Conservation (phyloP, 1,284 basidiomycete species). For the Austroboletus niveus region DNA sequence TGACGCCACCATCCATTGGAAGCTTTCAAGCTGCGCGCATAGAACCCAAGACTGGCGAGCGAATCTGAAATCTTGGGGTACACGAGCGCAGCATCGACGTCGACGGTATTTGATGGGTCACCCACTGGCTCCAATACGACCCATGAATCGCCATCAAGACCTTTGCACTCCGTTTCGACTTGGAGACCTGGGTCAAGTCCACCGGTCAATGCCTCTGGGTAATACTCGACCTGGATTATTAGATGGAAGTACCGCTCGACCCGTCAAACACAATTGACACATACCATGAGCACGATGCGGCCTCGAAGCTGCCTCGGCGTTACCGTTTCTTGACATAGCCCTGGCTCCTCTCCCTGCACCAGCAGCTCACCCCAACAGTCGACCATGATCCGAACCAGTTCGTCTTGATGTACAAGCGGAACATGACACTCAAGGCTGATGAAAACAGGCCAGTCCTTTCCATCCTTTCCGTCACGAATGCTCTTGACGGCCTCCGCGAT, state of each 20-base stretch:
- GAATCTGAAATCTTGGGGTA: slow-evolving; percentile 44
- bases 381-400: slow-evolving; percentile 56
- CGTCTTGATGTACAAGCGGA: slow-evolving; percentile 44
- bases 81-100: slow-evolving; percentile 14
- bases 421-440: slow-evolving; percentile 68
- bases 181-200: background rate
- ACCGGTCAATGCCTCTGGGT: too few species aligned
- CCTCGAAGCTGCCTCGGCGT: slow-evolving; percentile 51
- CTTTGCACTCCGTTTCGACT: background rate
- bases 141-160: background rate
- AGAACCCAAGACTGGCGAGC: slow-evolving; percentile 52
- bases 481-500: slow-evolving; percentile 44
- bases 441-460: slow-evolving; percentile 54
- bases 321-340: slow-evolving; percentile 29
- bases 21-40: slow-evolving; percentile 60
- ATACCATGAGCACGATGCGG: slow-evolving; percentile 56
- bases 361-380: slow-evolving; percentile 57
- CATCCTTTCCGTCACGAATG: slow-evolving; percentile 6
- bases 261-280: background rate
- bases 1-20: slow-evolving; percentile 46
- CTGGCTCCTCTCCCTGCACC: slow-evolving; percentile 32
- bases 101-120: background rate
- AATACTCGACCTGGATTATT: slow-evolving; percentile 52
- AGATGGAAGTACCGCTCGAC: background rate
- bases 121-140: slow-evolving; percentile 4